These are phyloP conservation scores for Saraca asoca DNA, from an alignment of 331 rosid genomes.

Conservation along the genomic window DNA sequence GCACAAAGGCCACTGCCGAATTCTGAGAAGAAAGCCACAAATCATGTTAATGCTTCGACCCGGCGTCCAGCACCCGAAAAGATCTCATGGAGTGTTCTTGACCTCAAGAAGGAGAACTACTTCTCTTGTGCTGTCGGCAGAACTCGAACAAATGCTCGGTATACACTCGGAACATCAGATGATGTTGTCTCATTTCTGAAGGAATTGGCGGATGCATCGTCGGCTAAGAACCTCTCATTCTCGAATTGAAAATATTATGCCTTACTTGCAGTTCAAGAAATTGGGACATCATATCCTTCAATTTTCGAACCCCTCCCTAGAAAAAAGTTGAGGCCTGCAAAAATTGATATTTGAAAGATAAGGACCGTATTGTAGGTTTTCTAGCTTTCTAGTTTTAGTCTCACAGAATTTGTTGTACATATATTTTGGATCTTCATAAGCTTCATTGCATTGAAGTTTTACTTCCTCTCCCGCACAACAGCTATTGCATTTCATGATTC, in stretches of 20 bases:
- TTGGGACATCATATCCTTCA: constrained; percentile 19
- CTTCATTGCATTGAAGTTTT: no score
- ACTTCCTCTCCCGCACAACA: no score
- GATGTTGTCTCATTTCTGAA: constrained; percentile 73
- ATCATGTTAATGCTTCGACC: constrained; percentile 42
- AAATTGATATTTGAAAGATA: no score
- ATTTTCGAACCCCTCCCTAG: neutral
- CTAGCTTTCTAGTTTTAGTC: no score
- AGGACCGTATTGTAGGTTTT: no score
- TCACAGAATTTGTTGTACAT: no score
- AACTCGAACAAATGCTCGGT: constrained; percentile 72
- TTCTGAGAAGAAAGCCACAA: constrained; percentile 54
- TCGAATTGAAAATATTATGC: constrained; percentile 6
- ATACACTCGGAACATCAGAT: constrained; percentile 59
- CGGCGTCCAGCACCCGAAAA: constrained; percentile 62
- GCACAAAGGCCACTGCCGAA: constrained; percentile 43
- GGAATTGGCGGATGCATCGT: constrained; percentile 49
- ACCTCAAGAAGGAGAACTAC: constrained; percentile 88
- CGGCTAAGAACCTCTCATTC: constrained; percentile 28
- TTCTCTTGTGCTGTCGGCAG: constrained; percentile 89
- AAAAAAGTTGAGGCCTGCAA: no score
- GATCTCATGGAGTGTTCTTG: constrained; percentile 90
- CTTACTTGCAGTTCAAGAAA: neutral
- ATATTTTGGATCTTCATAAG: no score
- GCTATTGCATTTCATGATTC: no score